Conservation (phyloP, 768 basidiomycete species). For the Udeniomyces megalosporus region DNA sequence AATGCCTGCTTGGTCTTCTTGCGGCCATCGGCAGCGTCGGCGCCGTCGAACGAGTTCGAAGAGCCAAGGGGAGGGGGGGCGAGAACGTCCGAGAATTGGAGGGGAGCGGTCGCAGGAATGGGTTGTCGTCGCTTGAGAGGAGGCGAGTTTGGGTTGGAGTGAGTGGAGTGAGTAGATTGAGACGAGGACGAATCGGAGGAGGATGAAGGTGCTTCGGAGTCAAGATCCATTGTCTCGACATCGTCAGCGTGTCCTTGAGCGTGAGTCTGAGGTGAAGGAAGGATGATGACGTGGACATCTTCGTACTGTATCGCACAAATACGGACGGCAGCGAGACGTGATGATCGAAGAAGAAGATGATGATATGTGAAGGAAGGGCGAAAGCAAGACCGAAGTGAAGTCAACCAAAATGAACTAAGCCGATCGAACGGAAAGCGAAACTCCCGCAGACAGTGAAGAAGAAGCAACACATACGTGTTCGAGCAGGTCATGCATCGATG, state of each 20-base stretch:
- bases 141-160: constrained; percentile 3
- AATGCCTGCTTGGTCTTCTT: constrained; percentile 15
- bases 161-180: neutral
- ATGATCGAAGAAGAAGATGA: neutral
- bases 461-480: constrained; percentile 40
- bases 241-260: neutral
- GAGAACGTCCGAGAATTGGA: constrained; percentile 12
- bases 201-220: constrained; percentile 5
- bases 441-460: neutral
- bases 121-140: constrained; percentile 4
- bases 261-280: constrained; percentile 3
- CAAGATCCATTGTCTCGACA: constrained; percentile 15
- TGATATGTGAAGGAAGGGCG: neutral
- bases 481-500: constrained; percentile 64
- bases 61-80: neutral
- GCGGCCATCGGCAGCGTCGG: neutral
- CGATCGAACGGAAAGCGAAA: neutral
- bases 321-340: neutral
- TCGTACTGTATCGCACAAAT: constrained; percentile 7
- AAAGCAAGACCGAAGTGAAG: neutral
- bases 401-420: neutral
- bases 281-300: constrained; percentile 15
- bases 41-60: neutral
- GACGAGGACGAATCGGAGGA: neutral
- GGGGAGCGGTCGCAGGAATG: constrained; percentile 10